Evolutionary conservation across 139 green algal genomes (phyloP), one percentile per base, ranked within the genome.

Genomic region (Zygnema circumcarinatum): DNA sequence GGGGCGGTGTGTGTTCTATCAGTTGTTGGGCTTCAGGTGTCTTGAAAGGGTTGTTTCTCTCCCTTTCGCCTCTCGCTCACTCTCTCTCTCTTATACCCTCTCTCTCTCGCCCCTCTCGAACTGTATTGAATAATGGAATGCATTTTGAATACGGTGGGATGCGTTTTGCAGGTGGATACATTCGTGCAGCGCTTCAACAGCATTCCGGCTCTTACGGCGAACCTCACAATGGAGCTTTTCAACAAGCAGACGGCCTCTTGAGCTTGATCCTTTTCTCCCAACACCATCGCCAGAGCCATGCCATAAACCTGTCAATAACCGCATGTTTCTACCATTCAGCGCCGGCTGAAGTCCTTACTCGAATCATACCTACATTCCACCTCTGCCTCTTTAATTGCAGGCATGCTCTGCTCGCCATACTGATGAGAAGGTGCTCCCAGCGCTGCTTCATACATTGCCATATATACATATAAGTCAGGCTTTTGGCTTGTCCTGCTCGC

Each of bases 191-290:
- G 87, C 72, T 92, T 93, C 38, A 2, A 62, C 1, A 90, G 22
- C 20, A 87, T 92, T 22, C 88, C 88, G 35, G 88, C 85, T n/a
- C 79, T 92, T 73, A 87, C 88, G 3, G 88, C 88, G 3, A 92
- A 92, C 38, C 80, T 93, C 20, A 92, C 88, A 22, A 93, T 92
- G 76, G 88, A 92, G 68, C 78, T 89, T 29, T 92, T 92, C 62
- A 92, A 92, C 67, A 78, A 78, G 16, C 69, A 78, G 11, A 78
- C 69, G 16, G 3, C 69, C 7, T 22, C 16, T 7, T 78, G 69
- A 78, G 69, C 7, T 62, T 62, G 47, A 62, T 62, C 16, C 16
- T 62, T n/a, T n/a, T n/a, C n/a, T n/a, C n/a, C n/a, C n/a, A n/a
- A n/a, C n/a, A n/a, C n/a, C n/a, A n/a, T n/a, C n/a, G n/a, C n/a